These are phyloP conservation scores for Moringa oleifera DNA, from an alignment of 345 rosid species.

Conservation along the genomic window DNA sequence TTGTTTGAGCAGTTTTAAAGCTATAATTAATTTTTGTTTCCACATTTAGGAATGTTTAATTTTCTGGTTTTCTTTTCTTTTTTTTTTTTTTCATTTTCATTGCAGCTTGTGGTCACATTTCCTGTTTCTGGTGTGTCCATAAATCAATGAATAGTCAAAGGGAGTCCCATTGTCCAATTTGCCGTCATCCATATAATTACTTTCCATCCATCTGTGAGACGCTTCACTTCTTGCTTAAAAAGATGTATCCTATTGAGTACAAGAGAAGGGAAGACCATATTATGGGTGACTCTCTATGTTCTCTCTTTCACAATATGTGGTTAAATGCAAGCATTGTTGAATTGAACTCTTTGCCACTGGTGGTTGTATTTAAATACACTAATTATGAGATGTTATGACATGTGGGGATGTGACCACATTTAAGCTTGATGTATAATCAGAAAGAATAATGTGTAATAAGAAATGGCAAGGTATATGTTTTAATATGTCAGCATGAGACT, in stretches of 20 bases:
- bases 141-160: constrained; percentile 39
- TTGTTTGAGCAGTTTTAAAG: background rate
- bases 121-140: constrained; percentile 94
- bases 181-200: constrained; percentile 58
- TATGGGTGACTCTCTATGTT: constrained; percentile 36
- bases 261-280: constrained; percentile 47
- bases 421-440: no score
- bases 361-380: no score
- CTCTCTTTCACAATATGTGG: background rate
- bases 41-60: no score
- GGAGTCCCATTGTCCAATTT: constrained; percentile 63
- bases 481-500: no score
- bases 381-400: background rate
- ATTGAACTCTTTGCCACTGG: no score
- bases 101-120: constrained; percentile 83
- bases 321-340: background rate
- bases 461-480: background rate
- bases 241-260: constrained; percentile 59
- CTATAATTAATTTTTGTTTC: constrained; percentile 1
- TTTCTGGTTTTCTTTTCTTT: no score
- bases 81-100: background rate
- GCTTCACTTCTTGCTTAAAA: constrained; percentile 60
- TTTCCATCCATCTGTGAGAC: constrained; percentile 56
- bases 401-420: background rate
- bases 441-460: background rate